Base-by-base conservation (phyloP, 306 rosid species). In the Vachellia collinsii region DNA sequence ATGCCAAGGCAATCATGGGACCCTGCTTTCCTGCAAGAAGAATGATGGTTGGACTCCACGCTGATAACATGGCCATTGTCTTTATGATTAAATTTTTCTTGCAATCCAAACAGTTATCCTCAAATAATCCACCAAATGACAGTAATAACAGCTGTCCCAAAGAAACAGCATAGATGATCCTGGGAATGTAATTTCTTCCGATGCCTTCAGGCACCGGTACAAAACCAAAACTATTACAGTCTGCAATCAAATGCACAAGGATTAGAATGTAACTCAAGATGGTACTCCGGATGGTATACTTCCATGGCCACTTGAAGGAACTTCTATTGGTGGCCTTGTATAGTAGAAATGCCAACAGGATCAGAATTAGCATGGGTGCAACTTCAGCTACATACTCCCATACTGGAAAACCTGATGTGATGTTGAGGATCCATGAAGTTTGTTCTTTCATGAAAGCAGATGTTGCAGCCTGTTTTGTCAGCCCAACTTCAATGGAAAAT, bases 1-100 rank as follows among this genome's bases (percentile, higher is more conserved):
- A 90, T 59, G 89, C 93, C 37, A 91, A 76, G 66, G 94, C 97
- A 79, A 93, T 81, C 82, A 90, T 70, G 78, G 99, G 87, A 71
- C 99, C 99, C 85, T 95, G 99, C 82, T 90, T 93, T 78, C 99
- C 98, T 9, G 92, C 89, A 66, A 95, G 94, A 85, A 95, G 90
- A 69, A 95, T 91, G 85, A 91, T 43, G 56, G 91, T 84, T 51
- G 99, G 84, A 86, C 99, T 93, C 86, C 94, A 93, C 1, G 89
- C 86, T 70, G 96, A 89, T 83, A 93, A 66, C 80, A 87, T 76
- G 85, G 96, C 91, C n/a, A 78, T 81, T 62, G 95, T 75, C 87
- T 91, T 93, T 59, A 72, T 73, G 75, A 78, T 79, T 75, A 95
- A 79, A 46, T 17, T 82, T 74, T 80, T 78, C 82, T 85, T 86